Conservation (phyloP, 768 basidiomycete species). For the Boletellus emodensis region DNA sequence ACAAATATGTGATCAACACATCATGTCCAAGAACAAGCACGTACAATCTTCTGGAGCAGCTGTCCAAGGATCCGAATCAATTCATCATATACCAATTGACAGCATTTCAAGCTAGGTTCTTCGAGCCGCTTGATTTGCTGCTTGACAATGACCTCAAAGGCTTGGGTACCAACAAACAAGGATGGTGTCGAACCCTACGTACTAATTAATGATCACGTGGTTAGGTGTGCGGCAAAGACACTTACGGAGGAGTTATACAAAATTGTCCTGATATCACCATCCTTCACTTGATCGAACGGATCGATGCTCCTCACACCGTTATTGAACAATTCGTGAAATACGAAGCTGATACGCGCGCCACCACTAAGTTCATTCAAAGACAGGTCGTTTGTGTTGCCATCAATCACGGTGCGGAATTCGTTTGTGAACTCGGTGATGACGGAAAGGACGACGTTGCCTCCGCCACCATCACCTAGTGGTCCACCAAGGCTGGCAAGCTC, state of each 20-base stretch:
- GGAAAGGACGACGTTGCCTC: constrained; percentile 89
- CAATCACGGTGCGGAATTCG: constrained; percentile 95
- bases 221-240: constrained; percentile 10
- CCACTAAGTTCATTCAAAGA: constrained; percentile 96
- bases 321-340: constrained; percentile 98
- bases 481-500: constrained; percentile 88
- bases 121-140: constrained; percentile 97
- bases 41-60: constrained; percentile 82
- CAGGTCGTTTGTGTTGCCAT: constrained; percentile 95
- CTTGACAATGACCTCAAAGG: constrained; percentile 98
- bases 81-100: constrained; percentile 94
- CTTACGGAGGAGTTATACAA: constrained; percentile 95
- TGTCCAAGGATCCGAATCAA: constrained; percentile 94
- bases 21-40: constrained; percentile 22
- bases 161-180: constrained; percentile 93
- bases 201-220: background rate
- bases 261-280: constrained; percentile 94
- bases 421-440: constrained; percentile 98
- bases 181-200: constrained; percentile 89
- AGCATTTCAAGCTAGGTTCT: constrained; percentile 91
- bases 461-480: constrained; percentile 75
- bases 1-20: constrained; percentile 1
- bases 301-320: constrained; percentile 94
- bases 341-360: constrained; percentile 97
- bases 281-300: constrained; percentile 98